Conservation (phyloP, 768 basidiomycete genomes). For the Agaricus sinodeliciosus region DNA sequence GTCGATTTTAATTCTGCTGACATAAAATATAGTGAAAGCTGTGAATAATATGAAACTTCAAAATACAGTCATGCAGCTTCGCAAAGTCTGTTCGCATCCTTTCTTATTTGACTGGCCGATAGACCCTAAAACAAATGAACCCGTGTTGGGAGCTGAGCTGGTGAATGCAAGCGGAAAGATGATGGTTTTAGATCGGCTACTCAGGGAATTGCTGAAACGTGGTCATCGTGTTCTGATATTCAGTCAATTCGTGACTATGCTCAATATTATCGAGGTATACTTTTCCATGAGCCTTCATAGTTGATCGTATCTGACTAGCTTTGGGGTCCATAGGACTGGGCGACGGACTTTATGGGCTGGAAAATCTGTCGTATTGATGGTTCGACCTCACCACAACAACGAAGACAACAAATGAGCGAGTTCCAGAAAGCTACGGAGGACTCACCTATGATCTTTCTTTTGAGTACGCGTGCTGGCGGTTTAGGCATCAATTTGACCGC, state of each 20-base stretch:
- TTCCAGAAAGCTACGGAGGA: slow-evolving; percentile 68
- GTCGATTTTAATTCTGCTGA: too few species aligned
- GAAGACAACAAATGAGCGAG: slow-evolving; percentile 76
- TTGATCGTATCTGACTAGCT: neutral
- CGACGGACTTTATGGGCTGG: slow-evolving; percentile 77
- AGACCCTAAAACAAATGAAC: slow-evolving; percentile 53
- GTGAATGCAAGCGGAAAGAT: slow-evolving; percentile 92
- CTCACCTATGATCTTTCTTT: slow-evolving; percentile 69
- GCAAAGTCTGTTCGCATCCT: slow-evolving; percentile 94
- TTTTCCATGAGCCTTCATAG: neutral
- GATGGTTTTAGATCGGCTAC: slow-evolving; percentile 87
- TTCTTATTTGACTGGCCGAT: slow-evolving; percentile 84
- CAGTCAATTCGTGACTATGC: slow-evolving; percentile 94
- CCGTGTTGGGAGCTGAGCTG: slow-evolving; percentile 69
- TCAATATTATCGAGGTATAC: slow-evolving; percentile 87
- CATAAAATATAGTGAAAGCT: slow-evolving; percentile 50
- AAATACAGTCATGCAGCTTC: slow-evolving; percentile 94
- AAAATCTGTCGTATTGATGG: slow-evolving; percentile 90
- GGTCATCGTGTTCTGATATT: slow-evolving; percentile 84
- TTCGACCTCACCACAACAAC: slow-evolving; percentile 66
- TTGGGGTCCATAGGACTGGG: slow-evolving; percentile 66
- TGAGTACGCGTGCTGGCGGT: slow-evolving; percentile 77
- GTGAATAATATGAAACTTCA: slow-evolving; percentile 93
- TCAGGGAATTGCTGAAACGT: slow-evolving; percentile 72
- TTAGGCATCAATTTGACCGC: slow-evolving; percentile 76